A percentile compares a stretch with the other conserved stretches of the same genome.
phyloP scores from a whole-genome alignment of 108 stramenopile species.

The Cyclotella choctawhatcheeana region DNA sequence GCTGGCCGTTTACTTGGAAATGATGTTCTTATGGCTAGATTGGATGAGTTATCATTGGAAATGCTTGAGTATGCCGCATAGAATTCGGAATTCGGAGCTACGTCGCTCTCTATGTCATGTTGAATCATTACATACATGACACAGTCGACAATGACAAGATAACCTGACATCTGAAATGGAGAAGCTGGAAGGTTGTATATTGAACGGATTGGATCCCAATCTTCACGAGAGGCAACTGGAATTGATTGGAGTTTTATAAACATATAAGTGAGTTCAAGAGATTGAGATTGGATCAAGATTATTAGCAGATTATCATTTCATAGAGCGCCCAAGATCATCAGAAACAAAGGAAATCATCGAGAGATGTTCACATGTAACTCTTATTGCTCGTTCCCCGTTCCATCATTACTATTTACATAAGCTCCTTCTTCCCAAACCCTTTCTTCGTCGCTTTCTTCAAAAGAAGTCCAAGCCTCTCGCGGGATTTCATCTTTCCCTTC shows the following conservation, averaged over 20 bases:
- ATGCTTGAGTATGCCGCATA: constrained; percentile 18
- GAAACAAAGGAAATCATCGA: too few species aligned
- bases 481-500: too few species aligned
- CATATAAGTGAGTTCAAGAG: too few species aligned
- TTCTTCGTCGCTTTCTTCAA: too few species aligned
- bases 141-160: background rate
- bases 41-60: constrained; percentile 45
- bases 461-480: too few species aligned
- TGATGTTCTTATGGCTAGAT: constrained; percentile 25
- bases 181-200: constrained; percentile 25
- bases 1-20: background rate
- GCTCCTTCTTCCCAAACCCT: too few species aligned
- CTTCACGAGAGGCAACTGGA: constrained; percentile 20
- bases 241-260: constrained; percentile 23
- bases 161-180: constrained; percentile 22
- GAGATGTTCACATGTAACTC: too few species aligned
- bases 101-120: constrained; percentile 19
- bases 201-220: constrained; percentile 13
- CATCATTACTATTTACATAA: too few species aligned
- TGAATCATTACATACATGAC: constrained; percentile 9
- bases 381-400: too few species aligned
- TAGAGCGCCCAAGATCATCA: too few species aligned
- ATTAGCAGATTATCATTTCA: too few species aligned
- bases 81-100: constrained; percentile 25
- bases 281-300: too few species aligned